These are phyloP conservation scores for Fraxinus velutina DNA, from an alignment of 305 asterid genomes.

Conservation along the genomic window DNA sequence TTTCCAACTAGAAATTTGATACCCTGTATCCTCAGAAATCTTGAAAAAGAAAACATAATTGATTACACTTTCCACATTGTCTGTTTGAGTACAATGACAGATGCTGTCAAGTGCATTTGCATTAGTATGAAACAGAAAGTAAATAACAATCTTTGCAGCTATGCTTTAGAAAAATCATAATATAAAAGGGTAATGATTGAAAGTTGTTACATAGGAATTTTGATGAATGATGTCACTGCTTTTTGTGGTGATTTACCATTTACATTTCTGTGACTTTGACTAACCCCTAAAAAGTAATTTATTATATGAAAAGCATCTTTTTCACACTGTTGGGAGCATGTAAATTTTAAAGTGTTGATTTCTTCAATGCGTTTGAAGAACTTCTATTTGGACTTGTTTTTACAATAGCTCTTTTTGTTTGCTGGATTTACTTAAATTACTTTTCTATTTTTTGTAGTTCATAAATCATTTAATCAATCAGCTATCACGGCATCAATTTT, in stretches of 20 bases:
- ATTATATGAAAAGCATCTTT: constrained; percentile 6
- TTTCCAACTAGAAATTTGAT: too few species aligned
- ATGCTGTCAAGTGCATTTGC: background rate
- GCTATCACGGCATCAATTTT: constrained; percentile 79
- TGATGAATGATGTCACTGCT: background rate
- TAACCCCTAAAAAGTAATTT: background rate
- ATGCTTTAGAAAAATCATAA: background rate
- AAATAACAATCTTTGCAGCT: background rate
- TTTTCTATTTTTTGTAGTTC: constrained; percentile 55
- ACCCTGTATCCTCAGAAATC: too few species aligned
- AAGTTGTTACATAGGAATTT: background rate
- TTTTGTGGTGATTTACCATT: background rate
- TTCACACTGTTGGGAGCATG: background rate
- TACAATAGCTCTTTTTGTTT: constrained; percentile 19
- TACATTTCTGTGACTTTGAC: background rate
- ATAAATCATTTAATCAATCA: constrained; percentile 83
- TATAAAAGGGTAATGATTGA: background rate
- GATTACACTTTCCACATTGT: too few species aligned
- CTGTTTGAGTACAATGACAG: background rate
- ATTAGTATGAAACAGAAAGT: background rate
- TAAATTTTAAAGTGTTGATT: constrained; percentile 9
- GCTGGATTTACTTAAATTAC: background rate
- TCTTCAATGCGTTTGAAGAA: background rate
- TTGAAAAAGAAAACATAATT: too few species aligned
- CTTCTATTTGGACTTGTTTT: background rate